Conservation (phyloP, 257 asterid species). For the Agastache rugosa region DNA sequence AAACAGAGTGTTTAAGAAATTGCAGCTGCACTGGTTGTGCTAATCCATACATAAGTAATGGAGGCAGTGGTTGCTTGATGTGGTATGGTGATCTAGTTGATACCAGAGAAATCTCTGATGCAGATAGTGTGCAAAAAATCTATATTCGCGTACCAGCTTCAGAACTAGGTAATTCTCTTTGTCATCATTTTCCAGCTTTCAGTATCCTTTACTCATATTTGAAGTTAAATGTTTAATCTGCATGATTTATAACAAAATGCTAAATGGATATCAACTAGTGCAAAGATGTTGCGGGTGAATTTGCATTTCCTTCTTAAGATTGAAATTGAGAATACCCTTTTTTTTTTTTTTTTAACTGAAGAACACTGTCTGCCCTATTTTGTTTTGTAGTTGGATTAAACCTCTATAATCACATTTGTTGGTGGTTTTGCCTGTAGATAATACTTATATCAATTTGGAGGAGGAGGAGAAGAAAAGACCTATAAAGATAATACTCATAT, state of each 20-base stretch:
- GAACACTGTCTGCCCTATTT: too few species aligned
- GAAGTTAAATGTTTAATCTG: too few species aligned
- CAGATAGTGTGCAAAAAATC: neutral
- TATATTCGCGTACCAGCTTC: neutral
- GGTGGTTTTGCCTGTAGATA: constrained; percentile 1
- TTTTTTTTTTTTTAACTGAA: too few species aligned
- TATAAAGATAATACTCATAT: constrained; percentile 4
- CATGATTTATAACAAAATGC: too few species aligned
- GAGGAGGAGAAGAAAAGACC: constrained; percentile 13
- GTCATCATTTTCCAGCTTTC: neutral
- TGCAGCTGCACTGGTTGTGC: neutral
- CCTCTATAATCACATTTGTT: neutral
- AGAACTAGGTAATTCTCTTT: neutral
- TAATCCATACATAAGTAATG: constrained; percentile 4
- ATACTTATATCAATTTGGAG: neutral
- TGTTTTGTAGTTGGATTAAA: too few species aligned
- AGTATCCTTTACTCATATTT: too few species aligned
- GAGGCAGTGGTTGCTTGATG: constrained; percentile 4
- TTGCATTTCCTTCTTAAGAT: neutral
- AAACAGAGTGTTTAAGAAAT: too few species aligned
- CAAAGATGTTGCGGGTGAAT: too few species aligned
- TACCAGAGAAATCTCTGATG: neutral
- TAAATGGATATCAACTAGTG: too few species aligned
- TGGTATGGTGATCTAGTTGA: constrained; percentile 15
- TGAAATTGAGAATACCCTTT: neutral